These are phyloP conservation scores for Pythium grandisporangium DNA, from an alignment of 352 stramenopile species.

Conservation along the genomic window DNA sequence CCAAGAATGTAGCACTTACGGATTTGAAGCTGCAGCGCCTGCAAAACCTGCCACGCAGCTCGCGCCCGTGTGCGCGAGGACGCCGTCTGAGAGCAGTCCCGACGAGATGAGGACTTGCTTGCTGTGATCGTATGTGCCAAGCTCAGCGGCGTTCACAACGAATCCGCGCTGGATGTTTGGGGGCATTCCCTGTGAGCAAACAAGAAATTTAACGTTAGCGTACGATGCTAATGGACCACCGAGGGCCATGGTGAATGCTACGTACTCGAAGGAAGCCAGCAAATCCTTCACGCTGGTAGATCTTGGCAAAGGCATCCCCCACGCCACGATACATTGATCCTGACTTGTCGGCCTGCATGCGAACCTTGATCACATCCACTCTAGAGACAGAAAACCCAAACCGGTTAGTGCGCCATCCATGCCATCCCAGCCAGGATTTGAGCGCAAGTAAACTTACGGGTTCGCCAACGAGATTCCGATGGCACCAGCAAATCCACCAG, in stretches of 20 bases:
- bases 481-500: conserved; percentile 62
- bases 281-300: conserved; percentile 66
- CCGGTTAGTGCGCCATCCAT: too few species aligned
- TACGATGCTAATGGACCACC: neutral
- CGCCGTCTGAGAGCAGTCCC: conserved; percentile 43
- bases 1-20: conserved; percentile 26
- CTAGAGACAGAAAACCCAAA: conserved; percentile 25
- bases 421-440: neutral
- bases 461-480: conserved; percentile 81
- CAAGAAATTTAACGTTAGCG: neutral
- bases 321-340: conserved; percentile 65
- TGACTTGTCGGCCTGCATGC: conserved; percentile 72
- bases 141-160: conserved; percentile 78
- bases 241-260: neutral
- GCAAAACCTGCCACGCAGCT: conserved; percentile 75
- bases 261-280: conserved; percentile 53
- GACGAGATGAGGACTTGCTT: conserved; percentile 68
- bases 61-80: conserved; percentile 61
- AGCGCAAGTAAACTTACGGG: conserved; percentile 37
- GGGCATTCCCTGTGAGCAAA: conserved; percentile 37
- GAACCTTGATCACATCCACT: conserved; percentile 85
- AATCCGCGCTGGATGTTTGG: conserved; percentile 84
- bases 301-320: conserved; percentile 51
- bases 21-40: conserved; percentile 60
- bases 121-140: conserved; percentile 82